Conservation (phyloP, 1,284 basidiomycete genomes). For the Phaffia rhodozyma region DNA sequence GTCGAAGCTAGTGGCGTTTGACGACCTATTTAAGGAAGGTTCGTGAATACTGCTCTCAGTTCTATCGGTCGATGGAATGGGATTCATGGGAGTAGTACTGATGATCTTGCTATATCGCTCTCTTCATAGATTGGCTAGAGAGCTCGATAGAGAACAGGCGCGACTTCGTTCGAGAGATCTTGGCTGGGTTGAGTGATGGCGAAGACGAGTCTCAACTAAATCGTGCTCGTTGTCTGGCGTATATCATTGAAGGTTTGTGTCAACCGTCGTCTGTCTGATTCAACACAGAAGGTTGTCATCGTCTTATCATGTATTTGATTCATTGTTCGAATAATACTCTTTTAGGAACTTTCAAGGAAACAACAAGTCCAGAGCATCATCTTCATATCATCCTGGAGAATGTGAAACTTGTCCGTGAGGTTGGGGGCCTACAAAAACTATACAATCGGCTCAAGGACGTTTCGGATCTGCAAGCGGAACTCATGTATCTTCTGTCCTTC, state of each 20-base stretch:
- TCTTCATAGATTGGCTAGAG: slow-evolving; percentile 62
- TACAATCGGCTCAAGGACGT: slow-evolving; percentile 84
- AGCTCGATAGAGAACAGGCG: slow-evolving; percentile 48
- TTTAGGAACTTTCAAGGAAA: slow-evolving; percentile 41
- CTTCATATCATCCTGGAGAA: slow-evolving; percentile 93
- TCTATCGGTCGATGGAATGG: neutral
- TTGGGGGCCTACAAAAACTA: slow-evolving; percentile 73
- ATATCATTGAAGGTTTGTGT: slow-evolving; percentile 70
- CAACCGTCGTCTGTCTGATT: neutral
- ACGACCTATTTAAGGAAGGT: slow-evolving; percentile 48
- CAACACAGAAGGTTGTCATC: neutral
- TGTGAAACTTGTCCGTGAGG: slow-evolving; percentile 68
- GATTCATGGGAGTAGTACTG: neutral
- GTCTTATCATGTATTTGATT: neutral
- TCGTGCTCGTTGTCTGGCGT: slow-evolving; percentile 74
- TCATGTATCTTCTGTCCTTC: slow-evolving; percentile 22
- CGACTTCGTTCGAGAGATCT: slow-evolving; percentile 64
- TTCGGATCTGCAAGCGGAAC: slow-evolving; percentile 57
- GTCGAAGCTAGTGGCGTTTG: slow-evolving; percentile 79
- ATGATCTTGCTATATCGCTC: slow-evolving; percentile 1
- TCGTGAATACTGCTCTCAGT: neutral
- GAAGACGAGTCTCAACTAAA: slow-evolving; percentile 71
- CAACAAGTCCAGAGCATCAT: slow-evolving; percentile 81
- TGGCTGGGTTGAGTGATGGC: slow-evolving; percentile 68
- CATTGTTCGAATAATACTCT: neutral